phyloP scores from a whole-genome alignment of 1,139 yeast species.

The Candida pseudocylindracea region DNA sequence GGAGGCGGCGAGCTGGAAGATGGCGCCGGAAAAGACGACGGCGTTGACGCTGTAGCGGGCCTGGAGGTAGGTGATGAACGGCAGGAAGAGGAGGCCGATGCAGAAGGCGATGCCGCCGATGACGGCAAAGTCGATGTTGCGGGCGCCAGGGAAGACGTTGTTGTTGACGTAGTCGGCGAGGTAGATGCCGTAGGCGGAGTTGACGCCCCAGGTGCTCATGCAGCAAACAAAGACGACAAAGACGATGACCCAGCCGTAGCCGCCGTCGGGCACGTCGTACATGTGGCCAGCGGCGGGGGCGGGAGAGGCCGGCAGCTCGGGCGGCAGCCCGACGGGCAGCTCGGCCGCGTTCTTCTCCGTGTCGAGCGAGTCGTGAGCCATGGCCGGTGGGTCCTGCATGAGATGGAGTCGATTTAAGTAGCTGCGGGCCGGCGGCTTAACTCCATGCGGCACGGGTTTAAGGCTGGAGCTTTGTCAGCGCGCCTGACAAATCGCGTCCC shows the following conservation, averaged over 20 bases:
- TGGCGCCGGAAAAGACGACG: constrained; percentile 17
- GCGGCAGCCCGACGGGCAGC: no score
- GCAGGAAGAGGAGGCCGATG: constrained; percentile 12
- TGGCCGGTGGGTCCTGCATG: no score
- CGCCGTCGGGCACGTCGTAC: constrained; percentile 12
- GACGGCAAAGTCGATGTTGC: constrained; percentile 15
- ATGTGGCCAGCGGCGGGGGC: no score
- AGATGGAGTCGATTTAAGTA: no score
- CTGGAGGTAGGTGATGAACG: constrained; percentile 15
- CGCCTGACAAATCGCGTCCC: no score
- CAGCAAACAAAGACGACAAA: constrained; percentile 17
- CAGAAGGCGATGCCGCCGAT: constrained; percentile 22
- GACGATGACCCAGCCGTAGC: constrained; percentile 25
- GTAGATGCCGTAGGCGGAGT: constrained; percentile 29
- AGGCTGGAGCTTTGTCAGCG: no score
- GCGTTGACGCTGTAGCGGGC: constrained; percentile 17
- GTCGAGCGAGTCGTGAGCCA: no score
- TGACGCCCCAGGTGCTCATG: constrained; percentile 30
- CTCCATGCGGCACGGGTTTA: no score
- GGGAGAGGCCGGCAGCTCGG: no score
- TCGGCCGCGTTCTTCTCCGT: no score
- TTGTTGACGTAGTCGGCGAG: constrained; percentile 19
- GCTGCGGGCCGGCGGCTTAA: no score
- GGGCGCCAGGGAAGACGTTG: constrained; percentile 15
- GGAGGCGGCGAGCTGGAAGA: constrained; percentile 25